Percentiles rank a stretch among this genome's conserved stretches.
These are phyloP conservation scores for Plasmodium relictum DNA, from an alignment of 169 alveolate genomes.

Conservation along the genomic window DNA sequence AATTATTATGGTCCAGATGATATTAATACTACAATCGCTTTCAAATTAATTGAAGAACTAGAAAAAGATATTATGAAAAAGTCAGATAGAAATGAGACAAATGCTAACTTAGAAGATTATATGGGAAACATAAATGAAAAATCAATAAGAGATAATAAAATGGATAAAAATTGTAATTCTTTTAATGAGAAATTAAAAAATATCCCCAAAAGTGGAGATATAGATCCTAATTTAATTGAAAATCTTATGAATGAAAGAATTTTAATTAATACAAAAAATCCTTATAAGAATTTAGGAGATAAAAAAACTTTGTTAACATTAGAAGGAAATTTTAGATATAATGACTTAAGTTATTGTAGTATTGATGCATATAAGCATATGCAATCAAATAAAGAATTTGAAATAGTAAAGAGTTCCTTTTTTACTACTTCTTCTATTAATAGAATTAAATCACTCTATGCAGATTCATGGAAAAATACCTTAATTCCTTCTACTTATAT, in stretches of 20 bases:
- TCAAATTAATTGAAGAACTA: conserved; percentile 79
- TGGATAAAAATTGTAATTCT: conserved; percentile 1
- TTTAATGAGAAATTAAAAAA: conserved; percentile 29
- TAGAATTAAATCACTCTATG: conserved; percentile 82
- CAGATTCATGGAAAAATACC: conserved; percentile 79
- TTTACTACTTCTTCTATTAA: conserved; percentile 53
- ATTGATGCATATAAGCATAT: conserved; percentile 74
- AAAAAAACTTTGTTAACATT: conserved; percentile 42
- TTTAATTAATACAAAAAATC: conserved; percentile 38
- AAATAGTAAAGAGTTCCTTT: conserved; percentile 53
- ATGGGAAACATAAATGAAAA: conserved; percentile 7
- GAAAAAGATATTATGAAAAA: conserved; percentile 55
- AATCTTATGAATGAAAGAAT: conserved; percentile 71
- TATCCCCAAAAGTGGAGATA: conserved; percentile 15
- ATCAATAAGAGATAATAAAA: conserved; percentile 7
- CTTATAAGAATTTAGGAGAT: conserved; percentile 39
- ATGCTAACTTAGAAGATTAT: conserved; percentile 1
- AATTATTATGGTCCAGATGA: conserved; percentile 85
- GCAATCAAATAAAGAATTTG: conserved; percentile 73
- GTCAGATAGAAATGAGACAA: not conserved
- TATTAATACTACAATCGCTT: conserved; percentile 83
- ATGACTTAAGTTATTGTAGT: conserved; percentile 50
- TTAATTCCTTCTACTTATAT: conserved; percentile 78
- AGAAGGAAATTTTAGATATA: conserved; percentile 54
- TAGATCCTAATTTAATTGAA: conserved; percentile 56